Evolutionary conservation across 1,284 basidiomycete species (phyloP), one percentile per base, ranked within the genome.

Genomic region (Cutaneotrichosporon cyanovorans): DNA sequence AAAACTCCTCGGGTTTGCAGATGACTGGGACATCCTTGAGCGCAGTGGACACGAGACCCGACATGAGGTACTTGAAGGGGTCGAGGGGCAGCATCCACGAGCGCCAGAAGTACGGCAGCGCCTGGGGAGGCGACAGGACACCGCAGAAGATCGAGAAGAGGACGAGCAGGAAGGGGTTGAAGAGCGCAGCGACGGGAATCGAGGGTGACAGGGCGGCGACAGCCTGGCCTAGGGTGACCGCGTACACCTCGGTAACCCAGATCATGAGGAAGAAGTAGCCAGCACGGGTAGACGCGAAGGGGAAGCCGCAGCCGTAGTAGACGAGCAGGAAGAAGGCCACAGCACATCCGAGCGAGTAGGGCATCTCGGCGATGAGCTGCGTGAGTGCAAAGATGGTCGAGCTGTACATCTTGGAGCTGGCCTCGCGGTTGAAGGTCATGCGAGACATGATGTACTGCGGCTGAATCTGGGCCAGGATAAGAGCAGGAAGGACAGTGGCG

Each of bases 401-500:
- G 31, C 61, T 64, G 62, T 73, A 73, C 72, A 76, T 76, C 63
- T 74, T 74, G 36, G 72, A 73, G n/a, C 63, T 68, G 0, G 71
- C 62, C 57, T 82, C 82, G 66, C 85, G 78, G 50, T 57, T 63
- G 51, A 66, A 69, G 15, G 67, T 73, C 75, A 66, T 65, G 67
- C 88, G 76, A 51, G 85, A 85, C 70, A 83, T 76, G 61, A 93
- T 85, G 76, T 88, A 93, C 73, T 87, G 71, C 0, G 89, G 87
- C 69, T 89, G 84, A 48, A 91, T 82, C 68, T 66, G 72, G 40
- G 65, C 62, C 32, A 69, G 56, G 22, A 72, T 57, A 25, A 68
- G 57, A 20, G 62, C 62, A 7, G 64, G 66, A 34, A 67, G 53
- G 23, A 71, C 59, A 32, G 60, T 63, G 37, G 62, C 61, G 46